These are phyloP conservation scores for Daldinia concentrica DNA, from an alignment of 495 filamentous ascomycete genomes.

Conservation along the genomic window DNA sequence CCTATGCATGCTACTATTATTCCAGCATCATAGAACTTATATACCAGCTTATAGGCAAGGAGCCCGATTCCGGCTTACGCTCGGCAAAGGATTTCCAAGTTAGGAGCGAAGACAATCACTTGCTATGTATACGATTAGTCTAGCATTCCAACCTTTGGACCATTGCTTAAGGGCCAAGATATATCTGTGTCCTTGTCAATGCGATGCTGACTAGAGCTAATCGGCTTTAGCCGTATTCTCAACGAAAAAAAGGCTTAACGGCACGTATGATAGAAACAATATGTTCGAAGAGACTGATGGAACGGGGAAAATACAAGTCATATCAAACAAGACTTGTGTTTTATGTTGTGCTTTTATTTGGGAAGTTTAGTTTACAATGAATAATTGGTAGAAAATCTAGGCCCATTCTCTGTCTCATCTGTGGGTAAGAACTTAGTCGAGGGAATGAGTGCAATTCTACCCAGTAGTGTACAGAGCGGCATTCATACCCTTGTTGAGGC, in stretches of 20 bases:
- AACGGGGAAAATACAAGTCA: not conserved
- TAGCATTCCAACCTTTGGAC: not conserved
- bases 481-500: not conserved
- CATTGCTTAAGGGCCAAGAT: conserved; percentile 12
- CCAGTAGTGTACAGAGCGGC: not conserved
- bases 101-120: conserved; percentile 11
- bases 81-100: not conserved
- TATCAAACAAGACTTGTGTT: not conserved
- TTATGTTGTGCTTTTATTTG: not conserved
- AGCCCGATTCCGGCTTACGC: not conserved
- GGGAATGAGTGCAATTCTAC: not conserved
- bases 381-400: not conserved
- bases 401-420: not conserved
- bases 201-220: conserved; percentile 13
- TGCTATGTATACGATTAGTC: not conserved
- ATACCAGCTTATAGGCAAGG: not conserved
- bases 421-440: not conserved
- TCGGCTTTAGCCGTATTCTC: conserved; percentile 10
- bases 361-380: not conserved
- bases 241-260: not conserved
- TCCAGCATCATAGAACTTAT: not conserved
- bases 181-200: conserved; percentile 12
- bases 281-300: not conserved
- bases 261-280: not conserved
- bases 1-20: conserved; percentile 1